A percentile compares a stretch with the other conserved stretches of the same genome.
phyloP scores from a whole-genome alignment of 2,329 filamentous ascomycete species.

The Curvularia eragrostidis region DNA sequence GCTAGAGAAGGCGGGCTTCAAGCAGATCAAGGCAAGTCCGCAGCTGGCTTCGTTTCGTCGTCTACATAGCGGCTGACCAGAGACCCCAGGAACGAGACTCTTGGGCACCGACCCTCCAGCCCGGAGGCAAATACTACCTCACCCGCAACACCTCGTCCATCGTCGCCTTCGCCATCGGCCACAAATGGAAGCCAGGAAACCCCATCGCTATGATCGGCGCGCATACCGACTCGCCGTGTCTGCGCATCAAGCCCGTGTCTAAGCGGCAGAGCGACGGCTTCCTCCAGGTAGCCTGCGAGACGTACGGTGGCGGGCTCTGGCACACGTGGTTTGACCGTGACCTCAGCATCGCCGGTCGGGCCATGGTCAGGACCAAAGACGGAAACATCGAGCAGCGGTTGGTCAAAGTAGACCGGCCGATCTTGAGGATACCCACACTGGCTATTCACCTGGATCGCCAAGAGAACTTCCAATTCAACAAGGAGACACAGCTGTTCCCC shows the following conservation, averaged over 20 bases:
- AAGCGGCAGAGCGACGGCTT: constrained; percentile 88
- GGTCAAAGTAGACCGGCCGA: constrained; percentile 87
- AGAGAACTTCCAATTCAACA: constrained; percentile 90
- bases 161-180: constrained; percentile 88
- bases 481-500: constrained; percentile 93
- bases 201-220: constrained; percentile 91
- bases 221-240: constrained; percentile 92
- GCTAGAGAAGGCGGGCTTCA: constrained; percentile 84
- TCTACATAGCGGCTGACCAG: constrained; percentile 2
- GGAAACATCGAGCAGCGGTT: constrained; percentile 82
- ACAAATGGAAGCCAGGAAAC: constrained; percentile 90
- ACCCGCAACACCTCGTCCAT: constrained; percentile 93
- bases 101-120: constrained; percentile 79
- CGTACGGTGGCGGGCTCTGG: constrained; percentile 96
- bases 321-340: constrained; percentile 98
- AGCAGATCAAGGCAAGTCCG: constrained; percentile 67
- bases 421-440: constrained; percentile 89
- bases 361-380: constrained; percentile 76
- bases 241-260: constrained; percentile 92
- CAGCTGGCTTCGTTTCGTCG: background rate
- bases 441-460: constrained; percentile 93
- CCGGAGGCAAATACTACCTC: constrained; percentile 94
- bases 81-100: constrained; percentile 76
- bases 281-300: constrained; percentile 93
- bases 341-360: constrained; percentile 85